Evolutionary conservation across 2,329 filamentous ascomycete genomes (phyloP), one percentile per base, ranked within the genome.

Genomic region (Hymenoscyphus occultus): DNA sequence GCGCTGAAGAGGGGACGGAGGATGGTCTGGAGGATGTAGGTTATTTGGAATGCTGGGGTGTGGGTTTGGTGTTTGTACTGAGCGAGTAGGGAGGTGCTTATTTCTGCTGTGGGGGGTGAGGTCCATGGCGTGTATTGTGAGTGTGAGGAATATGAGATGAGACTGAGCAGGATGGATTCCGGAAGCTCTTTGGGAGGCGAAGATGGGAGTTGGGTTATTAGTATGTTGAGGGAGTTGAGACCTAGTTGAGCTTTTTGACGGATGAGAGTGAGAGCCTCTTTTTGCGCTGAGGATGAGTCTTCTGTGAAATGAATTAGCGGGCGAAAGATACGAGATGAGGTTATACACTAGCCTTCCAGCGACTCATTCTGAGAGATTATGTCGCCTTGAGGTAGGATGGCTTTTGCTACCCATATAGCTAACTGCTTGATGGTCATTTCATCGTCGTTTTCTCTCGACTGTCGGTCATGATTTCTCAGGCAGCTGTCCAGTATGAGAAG

Each of bases 1-100:
- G 81, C 82, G 35, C 82, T 81, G 78, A 93, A 93, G 5, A 91
- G 78, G 35, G 88, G 88, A 45, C 87, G 87, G 60, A 93, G 81
- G 72, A 87, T 87, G 71, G 79, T 77, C 67, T 83, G 80, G 3
- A 93, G 82, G 64, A 92, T 79, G 48, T 81, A 77, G n/a, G 81
- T 79, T 19, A 82, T 78, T 69, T 87, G 78, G 69, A 86, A 83
- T 1, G 69, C 63, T 19, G 60, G n/a, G 2, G 65, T 60, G 22
- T 61, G 56, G 12, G 64, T 48, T 45, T 74, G 65, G 6, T 28
- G 5, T 7, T 57, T 58, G 39, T 77, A 72, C 1, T 67, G 22
- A 0, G 71, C 56, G 4, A 83, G 67, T 1, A 83, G 67, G 1
- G 59, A 45, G 0, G 51, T 48, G 0, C 82, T 78, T 0, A 71